phyloP scores from a whole-genome alignment of 192 early-diverging fungal genomes.

The Backusella circina region DNA sequence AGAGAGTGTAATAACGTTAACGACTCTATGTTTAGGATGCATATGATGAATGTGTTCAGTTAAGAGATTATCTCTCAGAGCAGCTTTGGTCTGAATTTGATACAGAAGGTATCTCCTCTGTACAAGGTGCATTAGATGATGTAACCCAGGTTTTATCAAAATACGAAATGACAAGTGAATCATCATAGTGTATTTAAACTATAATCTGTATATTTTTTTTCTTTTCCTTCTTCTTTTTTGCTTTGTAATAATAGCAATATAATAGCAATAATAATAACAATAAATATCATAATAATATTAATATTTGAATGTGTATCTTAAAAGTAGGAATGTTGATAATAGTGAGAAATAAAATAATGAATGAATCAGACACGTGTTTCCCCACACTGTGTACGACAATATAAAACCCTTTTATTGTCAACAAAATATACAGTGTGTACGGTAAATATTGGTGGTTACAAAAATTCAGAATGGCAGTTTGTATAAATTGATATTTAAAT shows the following conservation, averaged over 20 bases:
- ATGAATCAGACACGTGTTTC: background rate
- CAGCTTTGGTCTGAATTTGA: slow-evolving; percentile 13
- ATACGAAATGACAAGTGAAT: slow-evolving; percentile 13
- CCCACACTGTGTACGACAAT: background rate
- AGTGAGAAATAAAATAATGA: background rate
- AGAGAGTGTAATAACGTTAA: background rate
- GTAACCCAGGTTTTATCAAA: background rate
- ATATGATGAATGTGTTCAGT: slow-evolving; percentile 8
- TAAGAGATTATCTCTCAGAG: slow-evolving; percentile 16
- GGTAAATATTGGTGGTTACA: no score
- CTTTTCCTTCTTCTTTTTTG: background rate
- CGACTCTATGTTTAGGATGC: background rate
- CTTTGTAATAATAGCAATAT: background rate
- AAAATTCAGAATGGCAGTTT: no score
- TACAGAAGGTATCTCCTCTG: slow-evolving; percentile 2
- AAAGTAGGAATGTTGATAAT: background rate
- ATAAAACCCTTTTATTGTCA: background rate
- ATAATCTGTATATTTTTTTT: background rate
- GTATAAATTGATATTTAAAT: no score
- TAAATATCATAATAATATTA: background rate
- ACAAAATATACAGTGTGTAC: no score
- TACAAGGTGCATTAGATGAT: background rate
- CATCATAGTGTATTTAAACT: background rate
- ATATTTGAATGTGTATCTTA: background rate
- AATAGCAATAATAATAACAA: background rate